Percentiles rank a stretch among this genome's conserved stretches.
Evolutionary conservation across 2,329 filamentous ascomycete genomes (phyloP).

Genomic region (Fusarium abutilonis): DNA sequence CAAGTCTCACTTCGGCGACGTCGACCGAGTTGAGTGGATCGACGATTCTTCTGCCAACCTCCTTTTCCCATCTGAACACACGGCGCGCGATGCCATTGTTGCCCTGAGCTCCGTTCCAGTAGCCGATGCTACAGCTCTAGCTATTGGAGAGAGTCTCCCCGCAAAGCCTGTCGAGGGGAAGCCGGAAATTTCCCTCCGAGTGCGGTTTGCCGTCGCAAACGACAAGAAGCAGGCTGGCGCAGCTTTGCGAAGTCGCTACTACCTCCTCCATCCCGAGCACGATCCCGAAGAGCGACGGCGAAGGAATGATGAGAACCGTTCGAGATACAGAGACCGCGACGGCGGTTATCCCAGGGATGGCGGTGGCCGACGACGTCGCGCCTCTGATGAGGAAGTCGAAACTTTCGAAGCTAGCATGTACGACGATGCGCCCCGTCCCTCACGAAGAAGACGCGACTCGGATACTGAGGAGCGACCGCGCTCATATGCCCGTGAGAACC

Average conservation of each 20-base stretch:
- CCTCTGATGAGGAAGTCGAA: slow-evolving; percentile 59
- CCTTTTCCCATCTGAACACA: slow-evolving; percentile 70
- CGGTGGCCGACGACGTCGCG: slow-evolving; percentile 56
- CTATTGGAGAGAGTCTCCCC: slow-evolving; percentile 70
- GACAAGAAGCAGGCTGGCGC: slow-evolving; percentile 86
- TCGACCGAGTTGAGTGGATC: slow-evolving; percentile 86
- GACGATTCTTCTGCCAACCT: slow-evolving; percentile 92
- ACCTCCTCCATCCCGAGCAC: slow-evolving; percentile 88
- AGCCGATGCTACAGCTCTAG: slow-evolving; percentile 63
- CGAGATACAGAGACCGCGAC: slow-evolving; percentile 71
- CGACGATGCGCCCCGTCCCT: slow-evolving; percentile 68
- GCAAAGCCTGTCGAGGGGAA: slow-evolving; percentile 75
- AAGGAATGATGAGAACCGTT: slow-evolving; percentile 64
- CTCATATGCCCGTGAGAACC: slow-evolving; percentile 53
- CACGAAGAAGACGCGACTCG: slow-evolving; percentile 42
- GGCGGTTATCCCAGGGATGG: slow-evolving; percentile 46
- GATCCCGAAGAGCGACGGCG: slow-evolving; percentile 80
- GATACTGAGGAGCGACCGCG: slow-evolving; percentile 44
- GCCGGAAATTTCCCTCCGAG: slow-evolving; percentile 73
- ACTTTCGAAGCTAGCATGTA: slow-evolving; percentile 82
- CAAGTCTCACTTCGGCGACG: slow-evolving; percentile 69
- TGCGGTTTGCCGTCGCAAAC: slow-evolving; percentile 76
- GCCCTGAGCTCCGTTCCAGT: slow-evolving; percentile 64
- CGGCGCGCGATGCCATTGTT: slow-evolving; percentile 64
- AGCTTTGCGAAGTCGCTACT: slow-evolving; percentile 85